Conservation (phyloP, 179 eudicot species). For the Camellia oleifera region DNA sequence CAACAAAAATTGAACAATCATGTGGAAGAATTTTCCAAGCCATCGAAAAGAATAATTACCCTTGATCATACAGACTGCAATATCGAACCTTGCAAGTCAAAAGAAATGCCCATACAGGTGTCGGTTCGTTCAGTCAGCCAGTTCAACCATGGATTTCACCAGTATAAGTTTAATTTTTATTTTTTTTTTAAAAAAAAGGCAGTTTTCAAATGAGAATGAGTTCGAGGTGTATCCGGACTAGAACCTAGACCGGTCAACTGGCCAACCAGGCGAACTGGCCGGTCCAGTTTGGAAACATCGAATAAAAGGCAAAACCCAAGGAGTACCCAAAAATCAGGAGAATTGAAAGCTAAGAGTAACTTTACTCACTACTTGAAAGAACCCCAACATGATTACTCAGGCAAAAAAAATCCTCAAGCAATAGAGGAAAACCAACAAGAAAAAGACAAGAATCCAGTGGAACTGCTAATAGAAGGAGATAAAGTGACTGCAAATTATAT, state of each 20-base stretch:
- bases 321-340: neutral
- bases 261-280: too few species aligned
- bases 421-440: neutral
- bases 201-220: too few species aligned
- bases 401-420: neutral
- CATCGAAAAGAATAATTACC: conserved; percentile 42
- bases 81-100: conserved; percentile 85
- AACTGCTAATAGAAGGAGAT: neutral
- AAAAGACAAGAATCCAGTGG: neutral
- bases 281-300: too few species aligned
- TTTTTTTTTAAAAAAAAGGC: too few species aligned
- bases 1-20: neutral
- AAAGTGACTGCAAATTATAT: neutral
- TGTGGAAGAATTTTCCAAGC: conserved; percentile 8
- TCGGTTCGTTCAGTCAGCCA: too few species aligned
- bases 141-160: too few species aligned
- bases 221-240: too few species aligned
- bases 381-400: neutral
- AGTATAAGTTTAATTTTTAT: too few species aligned
- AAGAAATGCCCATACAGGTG: conserved; percentile 82
- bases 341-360: neutral
- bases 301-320: neutral
- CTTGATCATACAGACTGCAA: conserved; percentile 97
- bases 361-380: neutral
- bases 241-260: too few species aligned